Conservation (phyloP, 1,139 yeast genomes). For the Magnusiomyces sp. region DNA sequence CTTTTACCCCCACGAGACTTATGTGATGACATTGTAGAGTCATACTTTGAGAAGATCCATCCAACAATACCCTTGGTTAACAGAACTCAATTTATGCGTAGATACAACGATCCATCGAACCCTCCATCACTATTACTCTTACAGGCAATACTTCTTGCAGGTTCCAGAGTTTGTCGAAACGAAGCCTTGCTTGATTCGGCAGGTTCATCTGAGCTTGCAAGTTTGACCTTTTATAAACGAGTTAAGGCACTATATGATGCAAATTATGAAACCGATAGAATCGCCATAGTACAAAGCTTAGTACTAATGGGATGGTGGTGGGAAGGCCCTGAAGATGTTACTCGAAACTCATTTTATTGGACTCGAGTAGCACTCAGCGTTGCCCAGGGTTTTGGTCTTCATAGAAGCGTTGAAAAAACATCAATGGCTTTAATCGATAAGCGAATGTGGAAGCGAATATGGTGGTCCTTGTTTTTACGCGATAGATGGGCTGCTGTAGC, state of each 20-base stretch:
- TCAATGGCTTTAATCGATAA: slow-evolving; percentile 38
- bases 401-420: slow-evolving; percentile 37
- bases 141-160: slow-evolving; percentile 63
- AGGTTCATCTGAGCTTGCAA: slow-evolving; percentile 51
- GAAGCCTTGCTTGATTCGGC: slow-evolving; percentile 49
- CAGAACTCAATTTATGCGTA: slow-evolving; percentile 51
- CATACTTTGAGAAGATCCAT: slow-evolving; percentile 59
- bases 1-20: slow-evolving; percentile 54
- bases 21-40: slow-evolving; percentile 52
- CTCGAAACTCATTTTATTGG: slow-evolving; percentile 73
- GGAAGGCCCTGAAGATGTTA: slow-evolving; percentile 74
- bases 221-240: slow-evolving; percentile 61
- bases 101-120: slow-evolving; percentile 49
- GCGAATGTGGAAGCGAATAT: slow-evolving; percentile 57
- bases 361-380: slow-evolving; percentile 61
- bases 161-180: slow-evolving; percentile 53
- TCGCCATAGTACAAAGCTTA: slow-evolving; percentile 58
- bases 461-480: slow-evolving; percentile 75
- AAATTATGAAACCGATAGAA: slow-evolving; percentile 63
- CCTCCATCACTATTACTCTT: slow-evolving; percentile 62
- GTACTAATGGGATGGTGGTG: slow-evolving; percentile 61
- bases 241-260: slow-evolving; percentile 73
- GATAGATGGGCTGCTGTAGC: slow-evolving; percentile 69
- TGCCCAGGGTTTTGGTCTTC: slow-evolving; percentile 77
- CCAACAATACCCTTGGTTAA: slow-evolving; percentile 69